Conservation (phyloP, 2,329 filamentous ascomycete genomes). For the Phyllosticta citribraziliensis region DNA sequence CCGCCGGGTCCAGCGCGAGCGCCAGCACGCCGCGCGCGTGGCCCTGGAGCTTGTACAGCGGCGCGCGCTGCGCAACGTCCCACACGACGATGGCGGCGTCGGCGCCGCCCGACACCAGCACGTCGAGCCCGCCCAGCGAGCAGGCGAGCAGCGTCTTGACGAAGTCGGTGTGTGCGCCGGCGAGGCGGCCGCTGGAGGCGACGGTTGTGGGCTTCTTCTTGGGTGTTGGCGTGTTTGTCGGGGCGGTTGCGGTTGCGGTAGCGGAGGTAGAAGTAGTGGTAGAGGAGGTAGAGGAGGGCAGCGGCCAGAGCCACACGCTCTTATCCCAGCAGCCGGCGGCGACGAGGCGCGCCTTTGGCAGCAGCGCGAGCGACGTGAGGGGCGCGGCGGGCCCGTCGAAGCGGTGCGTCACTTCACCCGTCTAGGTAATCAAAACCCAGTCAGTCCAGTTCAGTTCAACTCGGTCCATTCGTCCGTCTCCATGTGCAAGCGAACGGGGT, state of each 20-base stretch:
- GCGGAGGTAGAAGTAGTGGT: background rate
- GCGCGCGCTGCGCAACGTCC: slow-evolving; percentile 58
- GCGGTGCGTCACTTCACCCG: slow-evolving; percentile 33
- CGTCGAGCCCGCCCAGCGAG: slow-evolving; percentile 49
- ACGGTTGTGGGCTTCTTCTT: background rate
- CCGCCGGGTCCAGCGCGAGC: slow-evolving; percentile 62
- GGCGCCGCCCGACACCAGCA: slow-evolving; percentile 38
- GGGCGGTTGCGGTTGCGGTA: background rate
- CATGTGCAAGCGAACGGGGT: too few species aligned
- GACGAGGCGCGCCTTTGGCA: slow-evolving; percentile 38
- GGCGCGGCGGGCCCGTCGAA: slow-evolving; percentile 73
- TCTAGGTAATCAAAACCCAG: slow-evolving; percentile 21
- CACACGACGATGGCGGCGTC: slow-evolving; percentile 57
- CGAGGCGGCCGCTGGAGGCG: slow-evolving; percentile 41
- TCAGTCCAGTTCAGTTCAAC: background rate
- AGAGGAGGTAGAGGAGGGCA: background rate
- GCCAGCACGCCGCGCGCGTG: slow-evolving; percentile 69
- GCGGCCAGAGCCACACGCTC: slow-evolving; percentile 70
- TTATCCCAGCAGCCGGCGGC: slow-evolving; percentile 96
- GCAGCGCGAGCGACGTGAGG: slow-evolving; percentile 37
- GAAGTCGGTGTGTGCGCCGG: slow-evolving; percentile 71
- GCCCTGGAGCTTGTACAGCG: slow-evolving; percentile 69
- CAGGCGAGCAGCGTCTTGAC: slow-evolving; percentile 68
- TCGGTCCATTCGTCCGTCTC: background rate
- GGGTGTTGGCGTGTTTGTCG: background rate